Evolutionary conservation across 2,329 filamentous ascomycete genomes (phyloP), one percentile per base, ranked within the genome.

Genomic region (Falciphora oryzae): DNA sequence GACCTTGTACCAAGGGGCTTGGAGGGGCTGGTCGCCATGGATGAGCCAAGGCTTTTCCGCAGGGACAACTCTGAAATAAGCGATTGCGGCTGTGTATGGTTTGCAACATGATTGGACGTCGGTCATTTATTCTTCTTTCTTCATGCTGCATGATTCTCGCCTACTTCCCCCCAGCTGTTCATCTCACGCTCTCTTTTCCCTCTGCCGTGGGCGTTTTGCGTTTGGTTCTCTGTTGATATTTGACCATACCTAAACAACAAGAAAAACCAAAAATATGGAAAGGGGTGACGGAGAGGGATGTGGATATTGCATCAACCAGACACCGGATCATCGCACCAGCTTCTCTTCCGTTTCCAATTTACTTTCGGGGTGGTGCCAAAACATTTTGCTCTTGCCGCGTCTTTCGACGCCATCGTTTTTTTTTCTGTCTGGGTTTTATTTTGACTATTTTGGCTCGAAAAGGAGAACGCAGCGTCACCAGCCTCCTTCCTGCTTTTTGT

Each of bases 1-100:
- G 50, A 27, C 28, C 10, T 56, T 18, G 50, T 22, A 27, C 11
- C n/a, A 4, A 35, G 59, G 29, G 59, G 18, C 56, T 64, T 22
- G 62, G 61, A 64, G 7, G 35, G 62, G 29, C 16, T 50, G 10
- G 22, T 59, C 18, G 35, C 18, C 60, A 2, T 57, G 25, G 65
- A 58, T 18, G 58, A 61, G 63, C 29, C 65, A 27, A 63, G 64
- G 28, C 3, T 64, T 3, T 65, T 63, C 28, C 57, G 66, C 18
- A 69, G 72, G 32, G 70, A 68, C 28, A 65, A 63, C 31, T 66
- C 70, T 28, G 77, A 82, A 61, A 73, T 84, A 64, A 83, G 80
- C 65, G 75, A 80, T 50, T 85, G 83, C 64, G 82, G 80, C 11
- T 85, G 83, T 67, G 75, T 83, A 68, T 85, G 83, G 83, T 83